Evolutionary conservation across 164 flowering plant species (phyloP).

Genomic region (Nelumbo lutea): DNA sequence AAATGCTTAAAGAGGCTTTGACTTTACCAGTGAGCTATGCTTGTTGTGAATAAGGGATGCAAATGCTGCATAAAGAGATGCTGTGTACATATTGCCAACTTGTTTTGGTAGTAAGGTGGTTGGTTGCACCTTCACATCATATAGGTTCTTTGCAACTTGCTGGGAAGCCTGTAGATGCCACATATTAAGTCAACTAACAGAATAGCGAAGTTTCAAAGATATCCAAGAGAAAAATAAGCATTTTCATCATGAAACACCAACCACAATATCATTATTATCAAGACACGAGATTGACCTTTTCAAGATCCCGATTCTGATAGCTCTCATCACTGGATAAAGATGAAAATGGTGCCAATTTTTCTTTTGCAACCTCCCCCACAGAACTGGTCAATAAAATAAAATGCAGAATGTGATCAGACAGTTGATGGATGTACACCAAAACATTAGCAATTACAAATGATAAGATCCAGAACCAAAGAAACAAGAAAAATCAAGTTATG

Average conservation of each 20-base stretch:
- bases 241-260: background rate
- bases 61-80: constrained; percentile 97
- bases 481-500: background rate
- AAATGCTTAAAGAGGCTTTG: background rate
- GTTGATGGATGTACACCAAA: background rate
- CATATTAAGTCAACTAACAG: constrained; percentile 6
- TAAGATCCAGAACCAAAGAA: background rate
- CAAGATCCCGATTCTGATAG: constrained; percentile 91
- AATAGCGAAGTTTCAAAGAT: background rate
- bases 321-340: constrained; percentile 68
- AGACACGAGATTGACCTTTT: constrained; percentile 51
- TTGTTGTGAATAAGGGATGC: constrained; percentile 83
- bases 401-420: constrained; percentile 3
- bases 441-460: background rate
- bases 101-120: constrained; percentile 88
- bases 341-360: constrained; percentile 71
- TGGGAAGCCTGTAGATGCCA: constrained; percentile 57
- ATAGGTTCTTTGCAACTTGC: constrained; percentile 71
- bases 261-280: background rate
- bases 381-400: constrained; percentile 39
- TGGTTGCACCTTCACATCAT: constrained; percentile 83
- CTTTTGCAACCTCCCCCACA: constrained; percentile 66
- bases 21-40: constrained; percentile 57
- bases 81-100: constrained; percentile 99
- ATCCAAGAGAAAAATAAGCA: background rate